phyloP scores from a whole-genome alignment of 2,329 filamentous ascomycete genomes.

The Claviceps pazoutovae region DNA sequence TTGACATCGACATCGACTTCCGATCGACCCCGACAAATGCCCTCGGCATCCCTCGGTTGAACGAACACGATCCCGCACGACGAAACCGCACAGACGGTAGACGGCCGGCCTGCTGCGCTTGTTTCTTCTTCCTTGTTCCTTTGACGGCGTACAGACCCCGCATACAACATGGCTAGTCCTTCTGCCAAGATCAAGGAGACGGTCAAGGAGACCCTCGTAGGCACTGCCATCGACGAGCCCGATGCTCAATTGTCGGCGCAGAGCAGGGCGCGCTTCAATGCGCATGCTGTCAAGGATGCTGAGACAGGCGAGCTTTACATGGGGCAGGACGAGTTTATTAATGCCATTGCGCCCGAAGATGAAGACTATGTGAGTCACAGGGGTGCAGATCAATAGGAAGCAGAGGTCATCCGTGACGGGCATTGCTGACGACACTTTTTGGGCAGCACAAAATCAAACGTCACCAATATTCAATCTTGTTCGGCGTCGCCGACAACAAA shows the following conservation, averaged over 20 bases:
- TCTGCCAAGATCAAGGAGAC: constrained; percentile 45
- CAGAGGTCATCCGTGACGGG: background rate
- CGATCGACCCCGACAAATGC: too few species aligned
- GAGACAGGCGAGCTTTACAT: constrained; percentile 66
- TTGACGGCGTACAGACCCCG: too few species aligned
- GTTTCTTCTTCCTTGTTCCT: background rate
- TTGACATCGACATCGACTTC: background rate
- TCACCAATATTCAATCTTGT: constrained; percentile 89
- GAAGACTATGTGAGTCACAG: constrained; percentile 74
- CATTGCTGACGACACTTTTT: too few species aligned
- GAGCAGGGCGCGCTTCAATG: constrained; percentile 61
- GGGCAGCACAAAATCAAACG: constrained; percentile 90
- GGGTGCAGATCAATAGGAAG: background rate
- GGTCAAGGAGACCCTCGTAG: constrained; percentile 70
- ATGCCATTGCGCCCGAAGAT: constrained; percentile 71
- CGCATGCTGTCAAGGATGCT: constrained; percentile 62
- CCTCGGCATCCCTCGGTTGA: too few species aligned
- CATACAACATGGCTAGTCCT: constrained; percentile 21
- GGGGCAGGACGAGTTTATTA: constrained; percentile 74
- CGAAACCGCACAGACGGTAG: too few species aligned
- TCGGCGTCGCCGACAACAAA: constrained; percentile 74
- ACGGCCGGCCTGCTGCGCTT: too few species aligned
- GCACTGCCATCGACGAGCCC: constrained; percentile 31
- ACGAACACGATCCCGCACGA: too few species aligned
- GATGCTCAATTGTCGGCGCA: constrained; percentile 53